A percentile compares a stretch with the other conserved stretches of the same genome.
These are phyloP conservation scores for Pleurozium schreberi DNA, from an alignment of 225 moss, liverwort and hornwort genomes.

Conservation along the genomic window DNA sequence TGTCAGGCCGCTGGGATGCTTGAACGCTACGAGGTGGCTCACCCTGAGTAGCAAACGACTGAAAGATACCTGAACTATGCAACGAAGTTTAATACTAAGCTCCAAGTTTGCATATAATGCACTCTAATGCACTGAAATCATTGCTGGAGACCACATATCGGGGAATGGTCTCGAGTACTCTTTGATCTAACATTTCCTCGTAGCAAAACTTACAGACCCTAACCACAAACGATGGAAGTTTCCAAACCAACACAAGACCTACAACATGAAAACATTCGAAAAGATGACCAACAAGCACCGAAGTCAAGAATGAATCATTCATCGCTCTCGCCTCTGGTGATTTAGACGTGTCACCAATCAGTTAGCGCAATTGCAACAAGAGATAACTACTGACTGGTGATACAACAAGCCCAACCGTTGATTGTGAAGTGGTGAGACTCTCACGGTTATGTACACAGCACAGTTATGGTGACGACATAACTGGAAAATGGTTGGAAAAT, in stretches of 20 bases:
- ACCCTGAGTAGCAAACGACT: conserved; percentile 13
- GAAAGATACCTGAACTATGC: conserved; percentile 30
- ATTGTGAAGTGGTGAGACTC: neutral
- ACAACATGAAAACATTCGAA: neutral
- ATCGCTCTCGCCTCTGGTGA: neutral
- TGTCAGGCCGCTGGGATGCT: neutral
- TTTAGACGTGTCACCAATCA: neutral
- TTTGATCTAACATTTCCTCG: neutral
- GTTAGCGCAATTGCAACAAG: neutral
- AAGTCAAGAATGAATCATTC: neutral
- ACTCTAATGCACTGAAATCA: neutral
- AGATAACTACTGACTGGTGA: neutral
- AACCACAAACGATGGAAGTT: neutral
- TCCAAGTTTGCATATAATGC: neutral
- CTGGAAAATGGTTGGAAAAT: neutral
- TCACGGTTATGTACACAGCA: neutral
- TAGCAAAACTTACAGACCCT: neutral
- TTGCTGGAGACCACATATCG: neutral
- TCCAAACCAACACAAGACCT: neutral
- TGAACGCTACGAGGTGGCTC: conserved; percentile 4
- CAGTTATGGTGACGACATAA: neutral
- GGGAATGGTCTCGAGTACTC: neutral
- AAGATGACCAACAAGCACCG: neutral
- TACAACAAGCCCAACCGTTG: neutral
- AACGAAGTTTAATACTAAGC: neutral